Conservation (phyloP, 2,329 filamentous ascomycete species). For the Pochonia chlamydosporia region DNA sequence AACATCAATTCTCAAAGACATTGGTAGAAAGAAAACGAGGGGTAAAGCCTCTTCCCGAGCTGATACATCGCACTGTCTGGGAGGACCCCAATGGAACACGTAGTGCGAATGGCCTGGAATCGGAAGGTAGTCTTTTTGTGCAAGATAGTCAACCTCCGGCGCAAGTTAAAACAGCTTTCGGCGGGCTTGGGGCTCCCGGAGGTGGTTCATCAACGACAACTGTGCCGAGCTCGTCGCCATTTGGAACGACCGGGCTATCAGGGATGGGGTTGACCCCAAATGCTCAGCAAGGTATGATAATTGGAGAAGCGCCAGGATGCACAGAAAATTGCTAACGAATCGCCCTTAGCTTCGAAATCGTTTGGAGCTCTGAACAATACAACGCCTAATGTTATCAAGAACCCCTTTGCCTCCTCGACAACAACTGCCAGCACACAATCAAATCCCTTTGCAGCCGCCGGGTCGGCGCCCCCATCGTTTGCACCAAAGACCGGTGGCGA, state of each 20-base stretch:
- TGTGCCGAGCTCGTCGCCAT: not conserved
- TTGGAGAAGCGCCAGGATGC: not conserved
- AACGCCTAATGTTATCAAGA: not conserved
- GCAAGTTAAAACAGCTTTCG: not conserved
- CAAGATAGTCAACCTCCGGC: slow-evolving; percentile 6
- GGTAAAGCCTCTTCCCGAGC: slow-evolving; percentile 41
- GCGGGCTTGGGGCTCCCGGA: not conserved
- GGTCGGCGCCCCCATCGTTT: not conserved
- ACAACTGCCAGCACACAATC: not conserved
- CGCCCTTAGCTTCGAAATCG: slow-evolving; percentile 4
- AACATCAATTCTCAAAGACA: slow-evolving; percentile 48
- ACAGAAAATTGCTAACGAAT: not conserved
- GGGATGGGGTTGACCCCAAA: not conserved
- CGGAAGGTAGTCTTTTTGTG: slow-evolving; percentile 25
- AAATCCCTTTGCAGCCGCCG: not conserved
- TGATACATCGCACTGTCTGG: slow-evolving; percentile 51
- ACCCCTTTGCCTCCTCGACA: slow-evolving; percentile 6
- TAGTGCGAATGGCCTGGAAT: slow-evolving; percentile 8
- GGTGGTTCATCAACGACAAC: not conserved
- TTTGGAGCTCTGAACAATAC: slow-evolving; percentile 3
- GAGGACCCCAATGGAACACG: slow-evolving; percentile 18
- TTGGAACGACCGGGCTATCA: not conserved
- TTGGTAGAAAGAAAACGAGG: slow-evolving; percentile 58
- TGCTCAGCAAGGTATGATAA: slow-evolving; percentile 1
- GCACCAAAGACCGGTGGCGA: not conserved